Base-by-base conservation (phyloP, 139 green algal species). In the Auxenochlorella pyrenoidosa region DNA sequence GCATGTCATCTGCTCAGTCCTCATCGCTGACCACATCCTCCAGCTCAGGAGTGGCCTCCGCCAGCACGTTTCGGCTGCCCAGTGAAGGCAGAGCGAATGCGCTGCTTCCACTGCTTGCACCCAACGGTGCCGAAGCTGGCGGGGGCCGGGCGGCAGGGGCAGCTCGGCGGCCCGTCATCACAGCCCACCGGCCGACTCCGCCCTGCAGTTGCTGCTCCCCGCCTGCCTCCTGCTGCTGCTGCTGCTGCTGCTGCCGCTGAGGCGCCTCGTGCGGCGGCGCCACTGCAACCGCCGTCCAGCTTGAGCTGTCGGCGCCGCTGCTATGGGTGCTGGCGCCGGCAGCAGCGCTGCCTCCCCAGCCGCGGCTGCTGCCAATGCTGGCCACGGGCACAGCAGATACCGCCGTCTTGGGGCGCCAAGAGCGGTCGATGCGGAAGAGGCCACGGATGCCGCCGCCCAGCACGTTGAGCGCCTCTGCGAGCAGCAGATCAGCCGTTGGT, bases 391-490 rank as follows among this genome's bases (percentile, higher is more conserved):
- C 84, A 58, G 82, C 86, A 30, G 86, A 71, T 8, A 44, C 71
- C 41, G 65, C 75, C 1, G 71, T 60, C 10, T 60, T 79, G 30
- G 82, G 82, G 32, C 79, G 54, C 75, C 80, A 90, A 38, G 75
- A 60, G 72, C 85, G 77, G 22, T 92, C 88, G 13, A 93, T 73
- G 15, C 87, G 76, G 84, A 95, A 95, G 65, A 93, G 84, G 15
- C 93, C 93, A 2, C 92, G 82, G 24, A 95, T 88, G 44, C 93
- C 93, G 51, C 93, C 93, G 3, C 84, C 93, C 40, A 95, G 72
- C 3, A 58, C 24, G 44, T 90, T 47, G 59, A 90, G 77, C 26
- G 76, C 88, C 26, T 91, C 89, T 41, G 88, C 38, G 19, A 26
- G 38, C 10, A 32, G 72, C 72, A 36, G 73, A 10, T 26, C 65